Conservation (phyloP, 176 grass and related monocot species). For the Calamus simplicifolius region DNA sequence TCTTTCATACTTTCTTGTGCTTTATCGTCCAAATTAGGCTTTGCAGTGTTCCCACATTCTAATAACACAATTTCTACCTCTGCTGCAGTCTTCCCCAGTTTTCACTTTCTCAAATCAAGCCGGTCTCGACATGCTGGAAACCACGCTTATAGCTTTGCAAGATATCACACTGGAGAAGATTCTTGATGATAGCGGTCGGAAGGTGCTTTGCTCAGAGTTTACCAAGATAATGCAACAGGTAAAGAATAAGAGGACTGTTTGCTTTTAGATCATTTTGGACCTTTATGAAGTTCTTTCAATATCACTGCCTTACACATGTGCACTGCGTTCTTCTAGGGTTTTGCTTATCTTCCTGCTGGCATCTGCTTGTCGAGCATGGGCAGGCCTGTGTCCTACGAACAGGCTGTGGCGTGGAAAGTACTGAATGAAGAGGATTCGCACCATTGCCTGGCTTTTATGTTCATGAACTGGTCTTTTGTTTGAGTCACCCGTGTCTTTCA, state of each 20-base stretch:
- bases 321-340: conserved; percentile 32
- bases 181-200: conserved; percentile 69
- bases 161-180: conserved; percentile 84
- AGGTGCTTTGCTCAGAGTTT: conserved; percentile 76
- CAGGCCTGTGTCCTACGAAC: conserved; percentile 60
- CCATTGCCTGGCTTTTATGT: conserved; percentile 26
- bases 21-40: not conserved
- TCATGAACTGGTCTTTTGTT: conserved; percentile 34
- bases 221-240: conserved; percentile 94
- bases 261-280: too few relatives aligned
- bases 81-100: conserved; percentile 67
- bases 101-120: conserved; percentile 94
- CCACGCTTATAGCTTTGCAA: conserved; percentile 76
- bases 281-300: too few relatives aligned
- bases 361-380: conserved; percentile 88
- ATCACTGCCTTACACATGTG: too few relatives aligned
- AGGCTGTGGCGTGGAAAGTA: conserved; percentile 80
- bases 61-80: not conserved
- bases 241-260: not conserved
- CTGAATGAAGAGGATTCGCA: conserved; percentile 35
- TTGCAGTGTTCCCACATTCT: not conserved
- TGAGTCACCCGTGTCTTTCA: not conserved
- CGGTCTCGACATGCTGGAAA: conserved; percentile 92
- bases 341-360: conserved; percentile 47
- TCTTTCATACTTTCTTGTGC: not conserved